Evolutionary conservation across 139 green algal species (phyloP).

Genomic region (Medakamo hakoo): DNA sequence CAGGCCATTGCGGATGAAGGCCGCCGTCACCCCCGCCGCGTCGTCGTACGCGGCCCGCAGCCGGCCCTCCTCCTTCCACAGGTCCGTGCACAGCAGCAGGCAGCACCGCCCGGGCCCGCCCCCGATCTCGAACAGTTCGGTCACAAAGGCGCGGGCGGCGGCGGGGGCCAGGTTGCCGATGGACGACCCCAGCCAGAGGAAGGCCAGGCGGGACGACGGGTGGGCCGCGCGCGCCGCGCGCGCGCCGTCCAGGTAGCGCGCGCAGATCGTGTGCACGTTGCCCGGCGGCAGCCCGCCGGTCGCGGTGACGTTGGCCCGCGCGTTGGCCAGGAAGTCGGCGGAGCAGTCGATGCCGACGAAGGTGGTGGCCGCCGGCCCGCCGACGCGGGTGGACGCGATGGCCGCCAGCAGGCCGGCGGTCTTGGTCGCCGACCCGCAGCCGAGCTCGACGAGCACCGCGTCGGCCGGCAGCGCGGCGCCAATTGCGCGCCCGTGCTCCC

Average conservation of each 20-base stretch:
- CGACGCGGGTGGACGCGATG: not conserved
- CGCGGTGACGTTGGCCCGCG: not conserved
- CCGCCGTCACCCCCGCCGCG: conserved; percentile 22
- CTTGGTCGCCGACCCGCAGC: conserved; percentile 24
- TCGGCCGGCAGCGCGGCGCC: not conserved
- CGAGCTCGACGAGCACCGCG: conserved; percentile 23
- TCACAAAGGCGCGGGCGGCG: conserved; percentile 17
- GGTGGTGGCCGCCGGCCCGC: too few relatives aligned
- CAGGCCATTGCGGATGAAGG: conserved; percentile 27
- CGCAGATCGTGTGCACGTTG: not conserved
- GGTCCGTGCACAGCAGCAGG: conserved; percentile 12
- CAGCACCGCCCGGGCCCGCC: conserved; percentile 1
- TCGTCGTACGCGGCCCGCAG: conserved; percentile 26
- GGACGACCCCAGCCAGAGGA: conserved; percentile 29
- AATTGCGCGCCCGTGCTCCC: not conserved
- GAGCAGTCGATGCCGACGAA: not conserved
- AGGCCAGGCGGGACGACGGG: conserved; percentile 10
- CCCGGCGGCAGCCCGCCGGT: too few relatives aligned
- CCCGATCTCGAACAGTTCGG: conserved; percentile 1
- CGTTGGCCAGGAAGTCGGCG: not conserved
- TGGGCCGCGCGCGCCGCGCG: not conserved
- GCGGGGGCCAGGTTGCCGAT: conserved; percentile 23
- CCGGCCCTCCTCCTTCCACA: conserved; percentile 23
- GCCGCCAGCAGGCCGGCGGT: conserved; percentile 12
- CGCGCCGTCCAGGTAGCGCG: not conserved